Evolutionary conservation across 2,329 filamentous ascomycete species (phyloP), one percentile per base, ranked within the genome.

Genomic region (Ophiognomonia clavigignenti-juglandacearum): DNA sequence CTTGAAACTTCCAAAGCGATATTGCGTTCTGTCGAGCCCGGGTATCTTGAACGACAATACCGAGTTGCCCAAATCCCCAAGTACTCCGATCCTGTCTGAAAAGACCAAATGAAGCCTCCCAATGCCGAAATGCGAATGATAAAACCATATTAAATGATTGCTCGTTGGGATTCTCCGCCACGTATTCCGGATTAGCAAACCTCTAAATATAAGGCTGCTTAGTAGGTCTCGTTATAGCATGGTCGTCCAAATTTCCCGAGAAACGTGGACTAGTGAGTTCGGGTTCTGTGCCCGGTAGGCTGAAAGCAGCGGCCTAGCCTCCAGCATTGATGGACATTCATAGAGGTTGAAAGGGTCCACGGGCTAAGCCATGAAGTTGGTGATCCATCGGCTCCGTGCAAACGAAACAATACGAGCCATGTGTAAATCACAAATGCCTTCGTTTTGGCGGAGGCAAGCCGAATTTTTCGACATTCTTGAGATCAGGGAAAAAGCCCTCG

Each of bases 401-500:
- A 7, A 35, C 16, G 14, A 16, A 9, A 16, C 8, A 35, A 16
- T 16, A 16, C n/a, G 32, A 35, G 32, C 32, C 4, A 35, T 11
- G 9, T 11, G 6, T 4, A 20, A 37, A 22, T 45, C 34, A 45
- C 6, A 45, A 11, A n/a, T 45, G 43, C 19, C 43, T 26, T 4
- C 43, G 43, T n/a, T 45, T 45, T 20, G 43, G 37, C 8, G 34
- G 24, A 10, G 43, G 43, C 9, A 34, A 24, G 4, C 43, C 43
- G 4, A 10, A 45, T 11, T 4, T 35, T 26, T 37, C 23, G 2
- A 45, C 34, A n/a, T 45, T 38, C 13, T 23, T 35, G 14, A 45
- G 43, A 5, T 32, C 43, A n/a, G n/a, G n/a, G 20, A 45, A 55
- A 14, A 56, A 38, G 37, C 51, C 53, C 32, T 51, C 54, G 44